phyloP scores from a whole-genome alignment of 495 filamentous ascomycete genomes.

The Thozetella sp. region DNA sequence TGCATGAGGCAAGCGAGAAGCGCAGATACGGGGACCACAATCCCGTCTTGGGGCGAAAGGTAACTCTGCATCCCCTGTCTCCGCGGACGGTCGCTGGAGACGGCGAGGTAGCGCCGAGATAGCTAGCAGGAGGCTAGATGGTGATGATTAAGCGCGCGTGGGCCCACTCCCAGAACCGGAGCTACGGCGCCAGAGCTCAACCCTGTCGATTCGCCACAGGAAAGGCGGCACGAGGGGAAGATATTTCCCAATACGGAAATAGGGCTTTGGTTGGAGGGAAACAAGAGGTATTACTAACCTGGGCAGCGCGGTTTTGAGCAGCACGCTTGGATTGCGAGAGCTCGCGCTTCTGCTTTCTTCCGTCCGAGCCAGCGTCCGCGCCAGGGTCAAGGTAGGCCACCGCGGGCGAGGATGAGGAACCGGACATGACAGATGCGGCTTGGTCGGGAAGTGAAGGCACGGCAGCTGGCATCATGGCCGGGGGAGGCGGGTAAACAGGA shows the following conservation, averaged over 20 bases:
- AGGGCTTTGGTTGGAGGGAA: not conserved
- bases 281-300: conserved; percentile 57
- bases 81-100: not conserved
- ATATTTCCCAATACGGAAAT: not conserved
- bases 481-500: conserved; percentile 17
- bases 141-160: conserved; percentile 11
- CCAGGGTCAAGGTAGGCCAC: conserved; percentile 7
- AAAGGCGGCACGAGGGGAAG: conserved; percentile 34
- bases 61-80: not conserved
- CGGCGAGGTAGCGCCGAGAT: conserved; percentile 2
- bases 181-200: not conserved
- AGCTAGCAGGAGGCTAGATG: not conserved
- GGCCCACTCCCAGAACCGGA: not conserved
- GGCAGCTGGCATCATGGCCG: conserved; percentile 32
- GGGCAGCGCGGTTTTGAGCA: conserved; percentile 94
- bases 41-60: not conserved
- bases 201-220: conserved; percentile 2
- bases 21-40: no score
- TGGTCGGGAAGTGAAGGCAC: conserved; percentile 21
- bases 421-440: conserved; percentile 20
- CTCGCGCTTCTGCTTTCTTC: conserved; percentile 71
- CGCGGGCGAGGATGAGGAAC: conserved; percentile 9
- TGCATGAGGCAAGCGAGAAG: no score
- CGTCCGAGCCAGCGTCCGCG: conserved; percentile 34
- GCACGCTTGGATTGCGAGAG: conserved; percentile 93